Evolutionary conservation across 2,329 filamentous ascomycete species (phyloP), one percentile per base, ranked within the genome.

Genomic region (Colletotrichum sp.): DNA sequence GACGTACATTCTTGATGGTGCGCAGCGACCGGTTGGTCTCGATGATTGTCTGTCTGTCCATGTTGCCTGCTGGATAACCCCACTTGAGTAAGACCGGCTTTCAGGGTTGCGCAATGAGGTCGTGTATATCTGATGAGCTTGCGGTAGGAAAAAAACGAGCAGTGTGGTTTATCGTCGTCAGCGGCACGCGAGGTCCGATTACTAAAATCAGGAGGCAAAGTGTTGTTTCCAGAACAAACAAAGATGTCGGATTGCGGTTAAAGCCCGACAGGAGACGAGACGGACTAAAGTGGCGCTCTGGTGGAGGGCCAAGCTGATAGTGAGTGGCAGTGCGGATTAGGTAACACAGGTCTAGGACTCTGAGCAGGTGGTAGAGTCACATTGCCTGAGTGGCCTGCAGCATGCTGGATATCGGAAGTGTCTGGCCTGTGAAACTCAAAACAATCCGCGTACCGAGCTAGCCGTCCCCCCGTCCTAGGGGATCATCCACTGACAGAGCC

Each of bases 21-120:
- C 95, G 93, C 83, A 98, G 92, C 83, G 95, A 96, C 87, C 95
- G 92, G 88, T 96, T 97, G 86, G 93, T 92, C 90, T 92, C 90
- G 78, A 92, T 92, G 82, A 91, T 90, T 78, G 87, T 88, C 81
- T 92, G 90, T 79, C 90, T 90, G 80, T 91, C 89, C 75, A 78
- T 84, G 81, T 24, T 75, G 65, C 30, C 36, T 65, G 69, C n/a
- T 63, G 28, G 28, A 21, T 63, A 59, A 55, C 44, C 39, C 69
- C 63, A 67, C 73, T 63, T 21, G 18, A 44, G 55, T 39, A 36
- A 60, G 52, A 18, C 26, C 21, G 30, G 34, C 24, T 72, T 72
- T 63, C 21, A 21, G 26, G 34, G 18, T 63, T 36, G 60, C 59
- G 62, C 60, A 9, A 32, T 34, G 59, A 32, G 28, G 15, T 62